Base-by-base conservation (phyloP, 768 basidiomycete species). In the Termitomyces sp. region DNA sequence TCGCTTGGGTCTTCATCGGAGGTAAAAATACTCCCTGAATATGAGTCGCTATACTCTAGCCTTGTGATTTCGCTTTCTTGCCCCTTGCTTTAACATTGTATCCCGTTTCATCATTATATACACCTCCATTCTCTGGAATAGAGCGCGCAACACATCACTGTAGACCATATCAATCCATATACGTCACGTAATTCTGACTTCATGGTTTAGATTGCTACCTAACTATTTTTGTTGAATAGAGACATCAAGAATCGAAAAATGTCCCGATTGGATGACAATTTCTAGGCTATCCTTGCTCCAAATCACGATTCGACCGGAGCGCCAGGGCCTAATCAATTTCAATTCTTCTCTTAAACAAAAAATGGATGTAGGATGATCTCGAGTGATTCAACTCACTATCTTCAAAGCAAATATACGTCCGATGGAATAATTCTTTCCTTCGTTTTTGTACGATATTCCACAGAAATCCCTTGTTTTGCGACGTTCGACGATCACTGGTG, bases 1-100 rank as follows among this genome's bases (percentile, higher is more conserved):
- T 87, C 2, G 77, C 76, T 56, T 91, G 89, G 89, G 64, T 87
- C 1, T 79, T 87, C 62, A 75, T 87, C 1, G 86, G 83, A 0
- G 73, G 68, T 15, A 78, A 78, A 59, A 30, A n/a, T 1, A 5
- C 50, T 37, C 23, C 23, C 30, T 51, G 50, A 40, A 51, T 2
- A 26, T 38, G 37, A 15, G 9, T 38, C 37, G 23, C 15, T 26
- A 37, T 50, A 38, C 21, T 35, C 12, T 7, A 48, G 15, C 14
- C 9, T 50, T 49, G 1, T 21, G 8, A 8, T 23, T n/a, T 50
- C 26, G 23, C 37, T 28, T 42, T 45, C 37, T 50, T 28, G 19
- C 49, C 14, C 33, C 7, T n/a, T 50, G 35, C 17, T 38, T 28
- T 50, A 10, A 40, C 11, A 23, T 41, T 40, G 38, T 51, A 41